Conservation (phyloP, 768 basidiomycete genomes). For the Psilocybe azurescens region DNA sequence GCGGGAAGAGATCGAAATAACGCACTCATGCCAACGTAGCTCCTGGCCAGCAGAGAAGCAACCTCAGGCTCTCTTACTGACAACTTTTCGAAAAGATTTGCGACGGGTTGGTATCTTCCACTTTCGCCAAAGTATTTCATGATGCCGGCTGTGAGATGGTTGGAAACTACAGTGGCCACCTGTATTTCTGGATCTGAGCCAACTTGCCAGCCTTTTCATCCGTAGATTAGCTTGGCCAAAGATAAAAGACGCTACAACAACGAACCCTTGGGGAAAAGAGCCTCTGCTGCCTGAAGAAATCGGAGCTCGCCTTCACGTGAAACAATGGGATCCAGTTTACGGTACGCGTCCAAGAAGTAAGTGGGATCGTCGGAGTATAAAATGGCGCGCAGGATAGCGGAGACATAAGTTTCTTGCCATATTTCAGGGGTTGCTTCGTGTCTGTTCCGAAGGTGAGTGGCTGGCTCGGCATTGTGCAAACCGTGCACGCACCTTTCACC, state of each 20-base stretch:
- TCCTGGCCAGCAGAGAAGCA: slow-evolving; percentile 81
- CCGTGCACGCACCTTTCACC: slow-evolving; percentile 79
- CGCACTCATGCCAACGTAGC: slow-evolving; percentile 98
- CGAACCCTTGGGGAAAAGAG: slow-evolving; percentile 81
- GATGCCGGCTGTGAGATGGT: slow-evolving; percentile 93
- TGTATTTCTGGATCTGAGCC: slow-evolving; percentile 99
- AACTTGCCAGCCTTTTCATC: slow-evolving; percentile 87
- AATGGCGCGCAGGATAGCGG: slow-evolving; percentile 88
- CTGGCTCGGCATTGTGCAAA: background rate
- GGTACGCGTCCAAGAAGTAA: slow-evolving; percentile 90
- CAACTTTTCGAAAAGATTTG: slow-evolving; percentile 94
- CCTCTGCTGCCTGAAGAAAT: slow-evolving; percentile 91
- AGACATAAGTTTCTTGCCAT: slow-evolving; percentile 98
- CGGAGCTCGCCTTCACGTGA: slow-evolving; percentile 86
- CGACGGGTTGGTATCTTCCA: slow-evolving; percentile 84
- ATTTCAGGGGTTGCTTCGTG: slow-evolving; percentile 91
- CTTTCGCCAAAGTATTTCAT: slow-evolving; percentile 98
- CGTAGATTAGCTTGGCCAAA: background rate
- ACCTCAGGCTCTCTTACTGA: slow-evolving; percentile 88
- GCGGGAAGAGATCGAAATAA: slow-evolving; percentile 17
- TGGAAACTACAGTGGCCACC: slow-evolving; percentile 95
- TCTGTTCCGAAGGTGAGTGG: slow-evolving; percentile 39
- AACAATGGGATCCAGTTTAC: slow-evolving; percentile 95
- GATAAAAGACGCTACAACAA: background rate
- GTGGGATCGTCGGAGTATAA: slow-evolving; percentile 96